These are phyloP conservation scores for Tylopilus subfusipes DNA, from an alignment of 768 basidiomycete species.

Conservation along the genomic window DNA sequence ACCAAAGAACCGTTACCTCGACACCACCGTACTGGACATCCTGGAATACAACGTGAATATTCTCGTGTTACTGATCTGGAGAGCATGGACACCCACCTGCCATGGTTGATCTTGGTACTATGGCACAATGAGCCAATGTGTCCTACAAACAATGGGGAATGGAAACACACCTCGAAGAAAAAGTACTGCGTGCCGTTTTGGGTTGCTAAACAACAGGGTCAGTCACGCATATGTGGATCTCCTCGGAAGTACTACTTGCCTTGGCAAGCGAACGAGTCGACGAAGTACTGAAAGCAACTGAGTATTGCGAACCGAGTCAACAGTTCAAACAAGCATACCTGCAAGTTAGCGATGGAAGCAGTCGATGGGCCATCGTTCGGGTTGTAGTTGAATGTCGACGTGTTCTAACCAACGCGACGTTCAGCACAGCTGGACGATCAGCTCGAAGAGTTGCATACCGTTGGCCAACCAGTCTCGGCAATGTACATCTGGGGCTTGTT, in stretches of 20 bases:
- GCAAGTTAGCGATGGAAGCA: slow-evolving; percentile 60
- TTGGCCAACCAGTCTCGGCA: slow-evolving; percentile 91
- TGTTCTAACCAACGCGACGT: slow-evolving; percentile 39
- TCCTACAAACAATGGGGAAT: background rate
- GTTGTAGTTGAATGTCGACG: slow-evolving; percentile 51
- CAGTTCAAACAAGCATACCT: slow-evolving; percentile 32
- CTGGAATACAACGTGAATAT: slow-evolving; percentile 31
- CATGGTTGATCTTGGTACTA: slow-evolving; percentile 76
- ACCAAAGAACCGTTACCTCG: slow-evolving; percentile 39
- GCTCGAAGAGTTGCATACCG: slow-evolving; percentile 40
- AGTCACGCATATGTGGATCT: background rate
- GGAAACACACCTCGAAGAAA: slow-evolving; percentile 66
- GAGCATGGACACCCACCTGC: slow-evolving; percentile 50
- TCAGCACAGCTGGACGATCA: background rate
- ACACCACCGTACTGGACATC: slow-evolving; percentile 73
- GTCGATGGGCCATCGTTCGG: slow-evolving; percentile 64
- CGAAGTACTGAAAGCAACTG: slow-evolving; percentile 54
- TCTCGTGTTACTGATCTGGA: background rate
- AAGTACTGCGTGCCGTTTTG: slow-evolving; percentile 79
- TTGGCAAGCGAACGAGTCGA: slow-evolving; percentile 81
- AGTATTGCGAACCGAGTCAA: background rate
- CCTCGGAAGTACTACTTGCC: slow-evolving; percentile 13
- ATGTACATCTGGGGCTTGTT: slow-evolving; percentile 85
- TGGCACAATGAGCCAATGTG: background rate
- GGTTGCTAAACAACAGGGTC: slow-evolving; percentile 50